Percentiles rank a stretch among this genome's conserved stretches.
These are phyloP conservation scores for Ophiostoma pallidulum DNA, from an alignment of 2,329 filamentous ascomycete genomes.

Conservation along the genomic window DNA sequence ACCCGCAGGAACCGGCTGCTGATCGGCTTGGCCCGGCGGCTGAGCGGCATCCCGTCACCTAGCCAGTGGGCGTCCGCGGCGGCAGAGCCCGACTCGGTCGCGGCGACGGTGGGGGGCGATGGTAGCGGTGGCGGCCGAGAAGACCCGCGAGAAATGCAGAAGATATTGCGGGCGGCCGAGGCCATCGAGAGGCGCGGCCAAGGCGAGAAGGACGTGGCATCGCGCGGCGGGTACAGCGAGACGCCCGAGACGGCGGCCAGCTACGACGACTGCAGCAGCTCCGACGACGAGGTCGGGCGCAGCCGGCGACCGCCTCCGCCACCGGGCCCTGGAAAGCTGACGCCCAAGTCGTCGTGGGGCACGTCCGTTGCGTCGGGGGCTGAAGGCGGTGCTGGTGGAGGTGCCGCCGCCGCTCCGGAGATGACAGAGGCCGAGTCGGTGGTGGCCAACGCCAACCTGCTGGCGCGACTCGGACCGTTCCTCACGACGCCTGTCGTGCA, in stretches of 20 bases:
- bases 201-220: slow-evolving; percentile 60
- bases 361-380: slow-evolving; percentile 32
- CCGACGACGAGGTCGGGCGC: slow-evolving; percentile 24
- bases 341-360: slow-evolving; percentile 24
- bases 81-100: slow-evolving; percentile 21
- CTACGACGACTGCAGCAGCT: slow-evolving; percentile 33
- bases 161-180: slow-evolving; percentile 65
- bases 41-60: slow-evolving; percentile 77
- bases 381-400: too few species aligned
- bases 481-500: slow-evolving; percentile 73
- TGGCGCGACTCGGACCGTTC: slow-evolving; percentile 82
- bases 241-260: slow-evolving; percentile 28
- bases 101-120: slow-evolving; percentile 17
- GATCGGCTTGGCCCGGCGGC: slow-evolving; percentile 73
- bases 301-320: background rate
- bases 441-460: slow-evolving; percentile 74
- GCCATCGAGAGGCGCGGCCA: slow-evolving; percentile 65
- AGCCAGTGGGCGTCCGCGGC: slow-evolving; percentile 27
- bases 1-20: slow-evolving; percentile 78
- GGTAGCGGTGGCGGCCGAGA: slow-evolving; percentile 34
- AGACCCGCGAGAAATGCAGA: slow-evolving; percentile 47
- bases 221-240: slow-evolving; percentile 66
- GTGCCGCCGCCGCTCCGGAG: slow-evolving; percentile 28
- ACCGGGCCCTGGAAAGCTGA: slow-evolving; percentile 2
- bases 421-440: slow-evolving; percentile 69